Evolutionary conservation across 768 basidiomycete species (phyloP), one percentile per base, ranked within the genome.

Genomic region (Cystoderma amianthinum): DNA sequence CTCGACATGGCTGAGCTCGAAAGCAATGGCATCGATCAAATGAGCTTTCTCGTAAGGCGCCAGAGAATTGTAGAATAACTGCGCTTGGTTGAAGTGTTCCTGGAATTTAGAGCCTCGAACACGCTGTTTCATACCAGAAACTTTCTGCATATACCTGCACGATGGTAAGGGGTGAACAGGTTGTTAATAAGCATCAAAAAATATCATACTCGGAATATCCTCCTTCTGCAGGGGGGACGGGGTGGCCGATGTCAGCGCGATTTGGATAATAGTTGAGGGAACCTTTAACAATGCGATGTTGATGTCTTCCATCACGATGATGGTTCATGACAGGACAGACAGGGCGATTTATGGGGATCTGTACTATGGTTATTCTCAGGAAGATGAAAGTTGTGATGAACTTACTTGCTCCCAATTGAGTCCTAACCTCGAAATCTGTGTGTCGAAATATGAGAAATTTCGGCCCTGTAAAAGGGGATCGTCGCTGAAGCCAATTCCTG

Each of bases 401-500:
- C 63, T 12, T 36, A 76, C 78, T 61, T 80, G 73, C 52, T 84
- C 69, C 70, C 80, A 93, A 57, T 94, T 94, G 22, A 82, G 58
- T 3, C 91, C 92, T 11, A 94, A 62, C 16, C 92, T 77, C 2
- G 78, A 73, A 38, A 90, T 71, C 51, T 92, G 89, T 0, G 89
- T 92, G 57, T 95, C 89, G 49, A 82, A 76, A 64, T 94, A 93
- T 0, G 80, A 84, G 61, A 92, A 91, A 62, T 89, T 90, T 30
- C 92, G 72, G 3, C 84, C 82, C 62, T 86, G 84, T n/a, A 91
- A 67, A 19, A 91, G 63, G 2, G 87, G 87, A 51, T 90, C 86
- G 54, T 85, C 74, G 50, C 78, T 81, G 54, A 84, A 82, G 5
- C 78, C 80, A 39, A 82, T 81, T 5, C 78, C 80, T 3, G 79